Evolutionary conservation across 139 green algal species (phyloP).

Genomic region (Tetradesmus lagerheimii): DNA sequence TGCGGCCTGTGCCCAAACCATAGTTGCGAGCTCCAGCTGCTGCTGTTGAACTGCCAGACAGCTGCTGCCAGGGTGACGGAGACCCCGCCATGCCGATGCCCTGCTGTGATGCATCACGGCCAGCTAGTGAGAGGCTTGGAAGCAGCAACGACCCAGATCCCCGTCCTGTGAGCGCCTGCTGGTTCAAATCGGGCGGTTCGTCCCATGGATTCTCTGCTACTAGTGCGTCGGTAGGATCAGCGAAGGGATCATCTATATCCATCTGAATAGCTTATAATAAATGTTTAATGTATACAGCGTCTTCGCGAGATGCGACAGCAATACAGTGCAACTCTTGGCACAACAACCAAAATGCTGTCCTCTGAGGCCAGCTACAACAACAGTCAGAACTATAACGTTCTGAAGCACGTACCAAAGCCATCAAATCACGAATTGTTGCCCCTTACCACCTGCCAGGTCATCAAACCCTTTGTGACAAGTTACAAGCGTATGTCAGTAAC

Average conservation of each 20-base stretch:
- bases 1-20: not conserved
- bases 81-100: not conserved
- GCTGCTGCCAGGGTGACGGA: not conserved
- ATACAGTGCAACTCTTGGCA: not conserved
- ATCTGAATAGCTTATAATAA: not conserved
- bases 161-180: not conserved
- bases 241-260: not conserved
- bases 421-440: no score
- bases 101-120: not conserved
- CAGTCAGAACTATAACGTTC: no score
- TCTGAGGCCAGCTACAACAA: not conserved
- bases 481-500: no score
- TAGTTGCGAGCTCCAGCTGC: not conserved
- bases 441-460: no score
- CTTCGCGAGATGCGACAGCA: no score
- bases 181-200: not conserved
- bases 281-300: not conserved
- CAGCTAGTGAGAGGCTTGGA: not conserved
- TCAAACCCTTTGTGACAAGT: no score
- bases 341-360: not conserved
- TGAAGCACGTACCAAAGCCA: no score
- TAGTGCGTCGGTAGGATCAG: not conserved
- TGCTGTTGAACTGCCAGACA: not conserved
- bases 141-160: not conserved
- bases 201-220: not conserved